These are phyloP conservation scores for Lyophyllum atratum DNA, from an alignment of 768 basidiomycete species.

Conservation along the genomic window DNA sequence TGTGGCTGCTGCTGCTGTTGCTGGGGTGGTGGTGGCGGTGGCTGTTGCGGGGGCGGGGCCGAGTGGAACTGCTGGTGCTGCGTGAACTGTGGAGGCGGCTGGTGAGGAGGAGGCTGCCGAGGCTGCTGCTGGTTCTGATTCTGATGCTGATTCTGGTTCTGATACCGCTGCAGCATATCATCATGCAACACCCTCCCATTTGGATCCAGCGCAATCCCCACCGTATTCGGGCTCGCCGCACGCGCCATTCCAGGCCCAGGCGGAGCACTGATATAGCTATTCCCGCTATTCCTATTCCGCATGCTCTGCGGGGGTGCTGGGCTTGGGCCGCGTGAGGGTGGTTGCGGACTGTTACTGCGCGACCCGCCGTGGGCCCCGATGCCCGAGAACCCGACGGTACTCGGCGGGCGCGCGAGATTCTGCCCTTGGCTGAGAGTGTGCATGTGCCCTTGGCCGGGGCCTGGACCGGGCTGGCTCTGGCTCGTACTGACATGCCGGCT, in stretches of 20 bases:
- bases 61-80: slow-evolving; percentile 23
- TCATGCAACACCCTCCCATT: slow-evolving; percentile 82
- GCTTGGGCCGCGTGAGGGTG: slow-evolving; percentile 56
- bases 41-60: slow-evolving; percentile 24
- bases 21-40: slow-evolving; percentile 29
- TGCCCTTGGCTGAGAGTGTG: slow-evolving; percentile 35
- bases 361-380: slow-evolving; percentile 74
- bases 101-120: slow-evolving; percentile 24
- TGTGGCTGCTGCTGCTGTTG: slow-evolving; percentile 30
- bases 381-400: slow-evolving; percentile 72
- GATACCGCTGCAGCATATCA: slow-evolving; percentile 66
- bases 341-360: slow-evolving; percentile 63
- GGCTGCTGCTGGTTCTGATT: slow-evolving; percentile 33
- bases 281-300: slow-evolving; percentile 26
- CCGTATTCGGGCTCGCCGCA: slow-evolving; percentile 73
- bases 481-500: slow-evolving; percentile 31
- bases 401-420: slow-evolving; percentile 52
- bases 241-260: slow-evolving; percentile 41
- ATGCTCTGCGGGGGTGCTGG: slow-evolving; percentile 40
- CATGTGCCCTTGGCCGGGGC: slow-evolving; percentile 2
- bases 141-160: slow-evolving; percentile 45
- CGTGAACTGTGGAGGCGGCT: slow-evolving; percentile 25
- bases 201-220: slow-evolving; percentile 83
- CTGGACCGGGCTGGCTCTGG: slow-evolving; percentile 14
- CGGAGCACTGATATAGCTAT: slow-evolving; percentile 42